Conservation (phyloP, 352 stramenopile genomes). For the Globisporangium alternatum region DNA sequence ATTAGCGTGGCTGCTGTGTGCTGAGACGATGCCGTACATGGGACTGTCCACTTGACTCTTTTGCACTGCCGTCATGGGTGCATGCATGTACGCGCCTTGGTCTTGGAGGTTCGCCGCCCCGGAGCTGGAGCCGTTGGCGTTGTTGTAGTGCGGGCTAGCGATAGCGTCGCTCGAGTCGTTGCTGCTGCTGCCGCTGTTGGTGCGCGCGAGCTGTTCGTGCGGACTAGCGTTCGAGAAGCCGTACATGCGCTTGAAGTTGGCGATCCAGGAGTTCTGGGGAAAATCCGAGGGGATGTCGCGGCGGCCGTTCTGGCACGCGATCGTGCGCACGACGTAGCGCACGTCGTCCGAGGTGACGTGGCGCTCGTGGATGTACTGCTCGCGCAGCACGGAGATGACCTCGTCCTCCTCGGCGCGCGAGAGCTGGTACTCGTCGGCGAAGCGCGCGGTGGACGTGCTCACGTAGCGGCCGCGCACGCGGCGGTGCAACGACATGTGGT, state of each 20-base stretch:
- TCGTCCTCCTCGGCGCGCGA: constrained; percentile 35
- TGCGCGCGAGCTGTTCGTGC: constrained; percentile 5
- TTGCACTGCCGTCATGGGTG: not conserved
- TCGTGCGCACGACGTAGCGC: constrained; percentile 37
- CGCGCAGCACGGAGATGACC: constrained; percentile 29
- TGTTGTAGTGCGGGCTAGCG: not conserved
- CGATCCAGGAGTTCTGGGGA: constrained; percentile 42
- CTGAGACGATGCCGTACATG: not conserved
- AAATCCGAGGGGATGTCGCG: constrained; percentile 41
- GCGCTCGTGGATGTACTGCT: constrained; percentile 38
- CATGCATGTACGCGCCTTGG: not conserved
- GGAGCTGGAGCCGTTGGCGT: not conserved
- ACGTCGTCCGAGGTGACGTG: constrained; percentile 53
- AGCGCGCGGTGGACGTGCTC: constrained; percentile 10
- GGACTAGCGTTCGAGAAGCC: constrained; percentile 33
- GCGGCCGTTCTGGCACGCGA: constrained; percentile 36
- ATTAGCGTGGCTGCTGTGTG: not conserved
- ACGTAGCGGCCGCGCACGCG: constrained; percentile 18
- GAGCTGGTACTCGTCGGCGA: constrained; percentile 27
- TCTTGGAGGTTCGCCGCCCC: not conserved
- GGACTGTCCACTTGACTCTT: not conserved
- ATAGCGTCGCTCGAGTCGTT: constrained; percentile 9
- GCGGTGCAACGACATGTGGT: constrained; percentile 42
- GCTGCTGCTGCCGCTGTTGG: constrained; percentile 13
- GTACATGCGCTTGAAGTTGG: constrained; percentile 45